Conservation (phyloP, 2,329 filamentous ascomycete species). For the Trichophyton benhamiae region DNA sequence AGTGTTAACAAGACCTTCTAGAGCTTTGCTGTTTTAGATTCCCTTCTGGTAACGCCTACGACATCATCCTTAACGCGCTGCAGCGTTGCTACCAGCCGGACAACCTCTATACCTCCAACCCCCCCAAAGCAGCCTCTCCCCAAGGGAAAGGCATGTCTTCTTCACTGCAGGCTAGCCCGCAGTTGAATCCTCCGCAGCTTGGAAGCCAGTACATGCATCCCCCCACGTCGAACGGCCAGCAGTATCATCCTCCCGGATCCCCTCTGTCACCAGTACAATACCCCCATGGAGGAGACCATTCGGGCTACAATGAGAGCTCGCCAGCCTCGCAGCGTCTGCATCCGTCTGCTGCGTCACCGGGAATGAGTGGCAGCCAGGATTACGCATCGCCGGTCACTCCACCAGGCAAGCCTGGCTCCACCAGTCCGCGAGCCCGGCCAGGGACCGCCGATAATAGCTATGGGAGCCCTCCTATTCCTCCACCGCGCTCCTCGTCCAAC, state of each 20-base stretch:
- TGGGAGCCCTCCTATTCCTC: slow-evolving; percentile 55
- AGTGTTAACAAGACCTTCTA: not conserved
- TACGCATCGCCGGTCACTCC: slow-evolving; percentile 25
- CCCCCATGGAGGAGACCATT: slow-evolving; percentile 30
- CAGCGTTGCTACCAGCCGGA: not conserved
- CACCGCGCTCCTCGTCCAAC: slow-evolving; percentile 70
- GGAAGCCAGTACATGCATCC: slow-evolving; percentile 28
- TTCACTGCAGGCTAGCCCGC: slow-evolving; percentile 50
- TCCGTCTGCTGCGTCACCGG: slow-evolving; percentile 25
- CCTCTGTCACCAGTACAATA: slow-evolving; percentile 36
- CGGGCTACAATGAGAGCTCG: not conserved
- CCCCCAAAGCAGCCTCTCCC: slow-evolving; percentile 11
- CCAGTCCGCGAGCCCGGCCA: slow-evolving; percentile 16
- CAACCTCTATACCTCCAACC: too few relatives aligned
- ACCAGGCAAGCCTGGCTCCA: not conserved
- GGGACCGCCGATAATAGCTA: slow-evolving; percentile 37
- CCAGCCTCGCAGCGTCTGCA: slow-evolving; percentile 19
- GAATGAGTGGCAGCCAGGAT: slow-evolving; percentile 28
- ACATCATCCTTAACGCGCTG: not conserved
- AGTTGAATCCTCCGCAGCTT: slow-evolving; percentile 40
- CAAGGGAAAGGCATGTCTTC: slow-evolving; percentile 44
- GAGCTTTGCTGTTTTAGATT: not conserved
- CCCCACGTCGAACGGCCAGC: slow-evolving; percentile 22
- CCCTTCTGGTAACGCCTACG: slow-evolving; percentile 1
- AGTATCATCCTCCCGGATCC: not conserved